Conservation (phyloP, 2,329 filamentous ascomycete genomes). For the Magnaporthiopsis rhizophila region DNA sequence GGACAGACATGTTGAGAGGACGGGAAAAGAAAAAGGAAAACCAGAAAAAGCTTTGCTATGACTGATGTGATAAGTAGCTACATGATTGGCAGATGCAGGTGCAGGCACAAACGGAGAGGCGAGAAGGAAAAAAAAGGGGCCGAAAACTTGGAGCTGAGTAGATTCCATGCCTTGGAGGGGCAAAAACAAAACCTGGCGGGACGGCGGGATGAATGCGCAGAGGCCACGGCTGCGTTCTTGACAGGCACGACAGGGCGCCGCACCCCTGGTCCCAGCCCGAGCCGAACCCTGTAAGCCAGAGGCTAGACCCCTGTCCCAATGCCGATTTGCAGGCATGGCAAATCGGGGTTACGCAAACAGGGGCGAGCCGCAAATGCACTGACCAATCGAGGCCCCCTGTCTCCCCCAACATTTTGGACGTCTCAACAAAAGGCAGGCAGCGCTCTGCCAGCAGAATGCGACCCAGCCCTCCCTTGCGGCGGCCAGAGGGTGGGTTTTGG, state of each 20-base stretch:
- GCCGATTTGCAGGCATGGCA: background rate
- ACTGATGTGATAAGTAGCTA: background rate
- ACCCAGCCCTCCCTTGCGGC: too few relatives aligned
- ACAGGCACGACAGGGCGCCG: background rate
- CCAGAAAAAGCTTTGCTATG: background rate
- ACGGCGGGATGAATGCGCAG: background rate
- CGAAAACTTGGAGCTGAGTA: background rate
- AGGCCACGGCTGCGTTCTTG: background rate
- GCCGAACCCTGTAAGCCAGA: background rate
- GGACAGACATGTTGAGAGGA: background rate
- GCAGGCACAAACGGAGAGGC: too few relatives aligned
- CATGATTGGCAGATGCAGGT: too few relatives aligned
- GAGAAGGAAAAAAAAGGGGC: background rate
- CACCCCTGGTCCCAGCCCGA: background rate
- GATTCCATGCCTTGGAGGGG: background rate
- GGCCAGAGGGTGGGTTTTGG: background rate
- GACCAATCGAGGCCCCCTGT: slow-evolving; percentile 5
- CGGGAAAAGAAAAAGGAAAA: background rate
- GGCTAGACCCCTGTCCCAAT: background rate
- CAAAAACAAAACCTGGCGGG: background rate
- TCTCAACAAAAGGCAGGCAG: slow-evolving; percentile 9
- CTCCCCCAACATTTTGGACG: slow-evolving; percentile 10
- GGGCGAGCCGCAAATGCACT: background rate
- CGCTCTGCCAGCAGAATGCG: background rate
- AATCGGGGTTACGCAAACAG: background rate